These are phyloP conservation scores for Ramicandelaber brevisporus DNA, from an alignment of 192 early-diverging fungal genomes.

Conservation along the genomic window DNA sequence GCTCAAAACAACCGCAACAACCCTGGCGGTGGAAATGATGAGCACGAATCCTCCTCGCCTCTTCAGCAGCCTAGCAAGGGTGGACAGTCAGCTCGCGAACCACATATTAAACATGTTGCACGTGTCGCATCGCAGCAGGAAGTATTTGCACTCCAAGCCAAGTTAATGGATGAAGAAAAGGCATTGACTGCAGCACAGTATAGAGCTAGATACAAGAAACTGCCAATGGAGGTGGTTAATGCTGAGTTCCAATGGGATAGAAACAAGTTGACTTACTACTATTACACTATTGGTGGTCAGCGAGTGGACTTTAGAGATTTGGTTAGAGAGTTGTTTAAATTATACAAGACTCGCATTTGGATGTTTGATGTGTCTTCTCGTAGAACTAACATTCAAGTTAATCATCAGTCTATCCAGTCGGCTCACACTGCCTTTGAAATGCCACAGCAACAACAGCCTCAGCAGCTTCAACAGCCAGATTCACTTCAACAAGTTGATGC, in stretches of 20 bases:
- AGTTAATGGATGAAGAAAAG: constrained; percentile 75
- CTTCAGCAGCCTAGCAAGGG: not conserved
- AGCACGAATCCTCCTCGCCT: not conserved
- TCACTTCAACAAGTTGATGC: too few species aligned
- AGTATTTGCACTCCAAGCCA: constrained; percentile 47
- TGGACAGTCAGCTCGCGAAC: constrained; percentile 24
- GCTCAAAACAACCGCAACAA: not conserved
- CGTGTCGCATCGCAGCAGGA: constrained; percentile 54
- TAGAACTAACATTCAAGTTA: too few species aligned
- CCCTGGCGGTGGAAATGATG: constrained; percentile 1
- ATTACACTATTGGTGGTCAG: constrained; percentile 48
- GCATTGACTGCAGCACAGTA: constrained; percentile 65
- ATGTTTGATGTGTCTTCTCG: too few species aligned
- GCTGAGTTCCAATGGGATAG: constrained; percentile 98
- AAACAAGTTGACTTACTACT: constrained; percentile 91
- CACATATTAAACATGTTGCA: constrained; percentile 79
- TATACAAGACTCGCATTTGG: constrained; percentile 97
- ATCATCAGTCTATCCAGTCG: too few species aligned
- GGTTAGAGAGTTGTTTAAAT: constrained; percentile 85
- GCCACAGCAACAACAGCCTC: too few species aligned
- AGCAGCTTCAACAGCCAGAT: too few species aligned
- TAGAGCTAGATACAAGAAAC: constrained; percentile 69
- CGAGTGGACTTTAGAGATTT: constrained; percentile 92
- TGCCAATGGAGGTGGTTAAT: constrained; percentile 89
- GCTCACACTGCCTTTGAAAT: too few species aligned